Percentiles rank a stretch among this genome's conserved stretches.
Evolutionary conservation across 169 alveolate genomes (phyloP).

Genomic region (Plasmodium vivax): DNA sequence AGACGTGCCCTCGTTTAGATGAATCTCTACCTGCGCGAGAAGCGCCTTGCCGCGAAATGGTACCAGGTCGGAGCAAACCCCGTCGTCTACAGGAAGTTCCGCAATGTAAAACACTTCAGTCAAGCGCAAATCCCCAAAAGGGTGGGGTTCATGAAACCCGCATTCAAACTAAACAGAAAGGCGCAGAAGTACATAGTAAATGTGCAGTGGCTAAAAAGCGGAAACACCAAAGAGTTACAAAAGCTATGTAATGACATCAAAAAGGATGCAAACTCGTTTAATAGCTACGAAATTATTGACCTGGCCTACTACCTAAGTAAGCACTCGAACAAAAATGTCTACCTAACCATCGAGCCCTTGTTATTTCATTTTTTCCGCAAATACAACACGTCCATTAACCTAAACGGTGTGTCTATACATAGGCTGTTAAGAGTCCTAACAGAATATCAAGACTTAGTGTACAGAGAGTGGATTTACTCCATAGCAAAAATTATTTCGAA

Average conservation of each 20-base stretch:
- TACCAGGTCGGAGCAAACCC: neutral
- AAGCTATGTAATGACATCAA: slow-evolving; percentile 54
- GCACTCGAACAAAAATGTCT: slow-evolving; percentile 39
- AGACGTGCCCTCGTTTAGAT: neutral
- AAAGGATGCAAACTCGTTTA: slow-evolving; percentile 57
- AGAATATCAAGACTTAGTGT: slow-evolving; percentile 83
- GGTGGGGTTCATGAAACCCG: slow-evolving; percentile 71
- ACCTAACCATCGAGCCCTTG: slow-evolving; percentile 69
- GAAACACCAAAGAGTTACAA: slow-evolving; percentile 47
- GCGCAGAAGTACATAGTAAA: slow-evolving; percentile 70
- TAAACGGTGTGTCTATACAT: slow-evolving; percentile 69
- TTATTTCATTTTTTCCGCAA: slow-evolving; percentile 72
- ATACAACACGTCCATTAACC: slow-evolving; percentile 39
- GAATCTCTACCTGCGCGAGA: slow-evolving; percentile 11
- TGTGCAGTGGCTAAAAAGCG: slow-evolving; percentile 72
- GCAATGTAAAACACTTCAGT: slow-evolving; percentile 29
- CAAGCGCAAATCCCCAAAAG: slow-evolving; percentile 52
- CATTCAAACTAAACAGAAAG: slow-evolving; percentile 65
- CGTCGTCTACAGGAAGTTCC: neutral
- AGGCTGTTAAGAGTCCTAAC: slow-evolving; percentile 83
- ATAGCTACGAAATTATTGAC: slow-evolving; percentile 71
- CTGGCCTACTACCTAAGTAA: slow-evolving; percentile 51
- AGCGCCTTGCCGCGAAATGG: slow-evolving; percentile 9
- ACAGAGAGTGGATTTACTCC: slow-evolving; percentile 85
- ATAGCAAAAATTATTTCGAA: slow-evolving; percentile 80